Evolutionary conservation across 2,329 filamentous ascomycete species (phyloP).

Genomic region (Verticillium tricorpus): DNA sequence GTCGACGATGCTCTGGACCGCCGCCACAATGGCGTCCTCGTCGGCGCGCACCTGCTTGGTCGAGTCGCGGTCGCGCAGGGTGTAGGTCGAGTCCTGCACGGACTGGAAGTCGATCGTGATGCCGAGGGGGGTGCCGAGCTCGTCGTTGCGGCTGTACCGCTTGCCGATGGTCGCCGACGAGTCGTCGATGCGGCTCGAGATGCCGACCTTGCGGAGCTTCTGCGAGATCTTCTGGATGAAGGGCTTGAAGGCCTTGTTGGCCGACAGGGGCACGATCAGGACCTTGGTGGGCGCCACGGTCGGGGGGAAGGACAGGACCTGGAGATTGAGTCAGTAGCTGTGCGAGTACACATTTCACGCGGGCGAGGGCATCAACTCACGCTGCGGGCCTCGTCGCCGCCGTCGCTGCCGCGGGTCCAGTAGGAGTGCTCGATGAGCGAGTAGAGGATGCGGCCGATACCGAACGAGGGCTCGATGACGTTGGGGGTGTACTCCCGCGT

Average conservation of each 20-base stretch:
- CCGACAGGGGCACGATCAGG: conserved; percentile 82
- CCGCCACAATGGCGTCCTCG: conserved; percentile 73
- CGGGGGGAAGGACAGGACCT: conserved; percentile 51
- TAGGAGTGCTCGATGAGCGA: conserved; percentile 90
- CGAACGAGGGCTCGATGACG: conserved; percentile 95
- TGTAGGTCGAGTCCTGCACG: conserved; percentile 79
- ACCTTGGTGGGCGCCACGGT: conserved; percentile 92
- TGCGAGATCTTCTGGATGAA: conserved; percentile 67
- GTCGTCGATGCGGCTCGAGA: conserved; percentile 85
- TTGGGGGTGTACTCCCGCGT: conserved; percentile 90
- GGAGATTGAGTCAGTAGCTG: conserved; percentile 27
- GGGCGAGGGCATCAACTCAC: conserved; percentile 49
- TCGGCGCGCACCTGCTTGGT: conserved; percentile 86
- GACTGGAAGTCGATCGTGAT: conserved; percentile 97
- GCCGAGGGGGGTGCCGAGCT: conserved; percentile 89
- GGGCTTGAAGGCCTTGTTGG: conserved; percentile 76
- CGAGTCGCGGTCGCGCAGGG: conserved; percentile 83
- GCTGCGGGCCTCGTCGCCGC: conserved; percentile 77
- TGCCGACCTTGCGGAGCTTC: conserved; percentile 68
- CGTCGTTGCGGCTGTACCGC: conserved; percentile 91
- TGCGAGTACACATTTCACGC: background rate
- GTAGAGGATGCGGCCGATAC: conserved; percentile 93
- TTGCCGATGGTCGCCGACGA: conserved; percentile 91
- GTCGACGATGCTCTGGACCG: conserved; percentile 54
- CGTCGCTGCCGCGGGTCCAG: conserved; percentile 72